Percentiles rank a stretch among this genome's conserved stretches.
Conservation (phyloP, 805 yeast genomes). For the Nematodospora valgi region DNA sequence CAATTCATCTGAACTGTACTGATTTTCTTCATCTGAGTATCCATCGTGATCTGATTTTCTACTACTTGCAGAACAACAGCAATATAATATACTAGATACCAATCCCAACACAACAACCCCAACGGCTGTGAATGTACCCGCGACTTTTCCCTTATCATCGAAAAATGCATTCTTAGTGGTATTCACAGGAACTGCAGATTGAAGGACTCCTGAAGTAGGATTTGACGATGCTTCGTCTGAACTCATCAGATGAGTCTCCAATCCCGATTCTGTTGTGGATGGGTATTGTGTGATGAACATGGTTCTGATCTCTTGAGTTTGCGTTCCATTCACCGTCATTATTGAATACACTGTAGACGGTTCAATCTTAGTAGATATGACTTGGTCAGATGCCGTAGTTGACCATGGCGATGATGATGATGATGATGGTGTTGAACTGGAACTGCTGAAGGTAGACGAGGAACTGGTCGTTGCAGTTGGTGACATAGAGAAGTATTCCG, state of each 20-base stretch:
- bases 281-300: conserved; percentile 17
- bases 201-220: conserved; percentile 19
- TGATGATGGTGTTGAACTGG: conserved; percentile 15
- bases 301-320: conserved; percentile 13
- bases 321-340: conserved; percentile 31
- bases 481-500: conserved; percentile 10
- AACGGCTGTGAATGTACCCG: conserved; percentile 80
- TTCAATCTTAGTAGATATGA: conserved; percentile 15
- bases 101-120: conserved; percentile 57
- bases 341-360: conserved; percentile 32
- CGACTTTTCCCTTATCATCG: conserved; percentile 70
- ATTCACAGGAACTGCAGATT: conserved; percentile 12
- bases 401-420: conserved; percentile 13
- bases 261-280: neutral
- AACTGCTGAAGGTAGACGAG: conserved; percentile 13
- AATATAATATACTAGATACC: conserved; percentile 39
- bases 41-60: conserved; percentile 7
- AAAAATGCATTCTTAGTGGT: conserved; percentile 47
- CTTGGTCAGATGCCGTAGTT: conserved; percentile 11
- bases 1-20: conserved; percentile 30
- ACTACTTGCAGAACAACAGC: conserved; percentile 25
- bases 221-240: conserved; percentile 10
- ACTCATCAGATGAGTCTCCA: conserved; percentile 2
- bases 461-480: conserved; percentile 15
- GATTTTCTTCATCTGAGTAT: conserved; percentile 38